Percentiles rank a stretch among this genome's conserved stretches.
These are phyloP conservation scores for Asparagopsis taxiformis DNA, from an alignment of 31 red algal genomes.

Conservation along the genomic window DNA sequence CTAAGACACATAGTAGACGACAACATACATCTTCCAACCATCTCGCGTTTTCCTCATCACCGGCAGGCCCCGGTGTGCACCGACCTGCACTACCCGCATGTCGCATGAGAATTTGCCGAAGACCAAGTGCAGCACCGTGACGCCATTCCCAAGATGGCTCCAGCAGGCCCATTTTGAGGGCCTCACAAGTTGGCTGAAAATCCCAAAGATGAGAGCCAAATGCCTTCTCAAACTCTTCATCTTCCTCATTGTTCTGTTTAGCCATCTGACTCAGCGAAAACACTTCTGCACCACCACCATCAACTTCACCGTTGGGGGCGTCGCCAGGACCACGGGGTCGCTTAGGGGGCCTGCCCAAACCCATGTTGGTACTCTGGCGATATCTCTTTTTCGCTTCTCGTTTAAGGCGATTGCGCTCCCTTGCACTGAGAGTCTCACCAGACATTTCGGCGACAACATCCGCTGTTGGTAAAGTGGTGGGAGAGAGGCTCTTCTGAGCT, in stretches of 20 bases:
- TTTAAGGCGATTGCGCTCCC: constrained; percentile 71
- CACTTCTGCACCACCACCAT: constrained; percentile 17
- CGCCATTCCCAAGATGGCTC: constrained; percentile 76
- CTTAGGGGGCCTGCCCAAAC: constrained; percentile 14
- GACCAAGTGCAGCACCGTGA: constrained; percentile 86
- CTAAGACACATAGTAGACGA: constrained; percentile 81
- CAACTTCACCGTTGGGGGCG: neutral
- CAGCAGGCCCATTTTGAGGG: constrained; percentile 60
- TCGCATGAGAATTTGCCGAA: constrained; percentile 73
- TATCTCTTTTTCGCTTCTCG: constrained; percentile 59
- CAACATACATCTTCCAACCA: constrained; percentile 90
- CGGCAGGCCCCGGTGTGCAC: constrained; percentile 16
- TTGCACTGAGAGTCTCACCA: constrained; percentile 29
- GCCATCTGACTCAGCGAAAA: constrained; percentile 50
- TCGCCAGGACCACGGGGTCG: constrained; percentile 14
- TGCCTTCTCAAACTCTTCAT: constrained; percentile 50
- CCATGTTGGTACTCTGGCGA: constrained; percentile 13
- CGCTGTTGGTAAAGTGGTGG: constrained; percentile 7
- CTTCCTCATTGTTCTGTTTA: constrained; percentile 25
- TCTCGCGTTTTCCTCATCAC: constrained; percentile 49
- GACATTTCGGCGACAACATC: constrained; percentile 66
- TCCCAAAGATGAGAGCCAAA: constrained; percentile 49
- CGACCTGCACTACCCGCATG: constrained; percentile 69
- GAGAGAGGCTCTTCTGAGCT: neutral
- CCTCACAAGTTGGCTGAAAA: constrained; percentile 57